Evolutionary conservation across 352 stramenopile species (phyloP).

Genomic region (Pythium apleroticum): DNA sequence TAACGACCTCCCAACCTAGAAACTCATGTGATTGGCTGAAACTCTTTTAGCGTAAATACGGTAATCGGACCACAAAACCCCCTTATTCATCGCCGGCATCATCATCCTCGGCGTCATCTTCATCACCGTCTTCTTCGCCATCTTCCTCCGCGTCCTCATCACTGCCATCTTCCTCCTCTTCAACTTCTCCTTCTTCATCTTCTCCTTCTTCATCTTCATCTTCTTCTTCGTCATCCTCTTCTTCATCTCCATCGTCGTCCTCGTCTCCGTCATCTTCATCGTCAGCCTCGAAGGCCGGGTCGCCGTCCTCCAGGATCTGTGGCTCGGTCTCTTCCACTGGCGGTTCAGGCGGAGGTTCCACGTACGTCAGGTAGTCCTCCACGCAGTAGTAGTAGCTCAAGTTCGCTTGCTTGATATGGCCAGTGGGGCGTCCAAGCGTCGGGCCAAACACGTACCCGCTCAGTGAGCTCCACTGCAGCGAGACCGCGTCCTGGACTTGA

Average conservation of each 20-base stretch:
- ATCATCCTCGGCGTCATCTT: constrained; percentile 14
- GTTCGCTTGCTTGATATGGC: constrained; percentile 24
- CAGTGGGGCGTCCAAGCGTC: constrained; percentile 38
- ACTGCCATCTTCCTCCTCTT: constrained; percentile 21
- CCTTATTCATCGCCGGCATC: constrained; percentile 16
- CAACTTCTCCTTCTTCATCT: constrained; percentile 31
- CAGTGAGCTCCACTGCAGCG: constrained; percentile 61
- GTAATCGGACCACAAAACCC: not conserved
- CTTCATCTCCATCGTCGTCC: constrained; percentile 2
- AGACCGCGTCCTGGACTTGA: constrained; percentile 60
- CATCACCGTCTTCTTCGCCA: constrained; percentile 19
- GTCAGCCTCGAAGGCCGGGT: constrained; percentile 1
- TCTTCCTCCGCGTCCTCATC: constrained; percentile 25
- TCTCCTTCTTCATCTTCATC: constrained; percentile 27
- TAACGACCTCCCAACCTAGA: not conserved
- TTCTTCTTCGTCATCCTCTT: constrained; percentile 15
- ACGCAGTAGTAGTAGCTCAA: constrained; percentile 50
- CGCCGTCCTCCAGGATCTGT: constrained; percentile 6
- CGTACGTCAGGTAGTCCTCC: constrained; percentile 64
- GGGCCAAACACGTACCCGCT: constrained; percentile 72
- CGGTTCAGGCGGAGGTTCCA: constrained; percentile 31
- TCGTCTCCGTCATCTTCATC: constrained; percentile 11
- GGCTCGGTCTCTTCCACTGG: constrained; percentile 1
- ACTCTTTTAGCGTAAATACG: not conserved
- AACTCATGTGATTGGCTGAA: constrained; percentile 20